These are phyloP conservation scores for Candida schatavii DNA, from an alignment of 805 yeast species.

Conservation along the genomic window DNA sequence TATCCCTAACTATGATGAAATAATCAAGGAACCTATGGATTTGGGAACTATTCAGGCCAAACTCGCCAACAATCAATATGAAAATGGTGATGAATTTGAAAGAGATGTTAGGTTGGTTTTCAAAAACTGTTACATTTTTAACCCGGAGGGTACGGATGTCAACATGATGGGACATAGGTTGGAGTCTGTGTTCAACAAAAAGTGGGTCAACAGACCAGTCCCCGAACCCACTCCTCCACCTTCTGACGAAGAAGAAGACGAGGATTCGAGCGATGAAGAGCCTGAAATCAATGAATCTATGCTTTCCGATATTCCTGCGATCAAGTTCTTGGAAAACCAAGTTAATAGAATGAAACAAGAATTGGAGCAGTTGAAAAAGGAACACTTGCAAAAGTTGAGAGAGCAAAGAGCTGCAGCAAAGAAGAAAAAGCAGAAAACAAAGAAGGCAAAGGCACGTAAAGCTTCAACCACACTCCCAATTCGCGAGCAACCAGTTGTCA, in stretches of 20 bases:
- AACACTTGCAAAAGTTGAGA: conserved; percentile 63
- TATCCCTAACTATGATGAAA: conserved; percentile 84
- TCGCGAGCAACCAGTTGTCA: conserved; percentile 47
- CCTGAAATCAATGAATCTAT: conserved; percentile 53
- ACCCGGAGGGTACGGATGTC: conserved; percentile 97
- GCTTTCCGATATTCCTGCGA: conserved; percentile 81
- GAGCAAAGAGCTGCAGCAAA: conserved; percentile 58
- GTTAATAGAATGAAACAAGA: conserved; percentile 81
- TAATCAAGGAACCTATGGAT: conserved; percentile 94
- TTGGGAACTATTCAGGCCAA: conserved; percentile 79
- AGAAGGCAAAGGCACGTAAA: conserved; percentile 21
- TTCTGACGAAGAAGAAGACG: conserved; percentile 37
- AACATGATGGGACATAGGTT: conserved; percentile 92
- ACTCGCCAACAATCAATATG: conserved; percentile 81
- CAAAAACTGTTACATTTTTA: conserved; percentile 84
- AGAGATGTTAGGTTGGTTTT: conserved; percentile 79
- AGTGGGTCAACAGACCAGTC: conserved; percentile 71
- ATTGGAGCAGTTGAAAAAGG: conserved; percentile 75
- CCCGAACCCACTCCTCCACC: conserved; percentile 67
- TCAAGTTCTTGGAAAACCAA: conserved; percentile 84
- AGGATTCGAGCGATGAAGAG: conserved; percentile 47
- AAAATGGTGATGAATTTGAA: conserved; percentile 84
- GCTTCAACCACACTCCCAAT: conserved; percentile 17
- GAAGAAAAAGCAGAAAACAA: conserved; percentile 39
- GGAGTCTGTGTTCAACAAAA: conserved; percentile 80